Evolutionary conservation across 768 basidiomycete species (phyloP).

Genomic region (Imleria badia): DNA sequence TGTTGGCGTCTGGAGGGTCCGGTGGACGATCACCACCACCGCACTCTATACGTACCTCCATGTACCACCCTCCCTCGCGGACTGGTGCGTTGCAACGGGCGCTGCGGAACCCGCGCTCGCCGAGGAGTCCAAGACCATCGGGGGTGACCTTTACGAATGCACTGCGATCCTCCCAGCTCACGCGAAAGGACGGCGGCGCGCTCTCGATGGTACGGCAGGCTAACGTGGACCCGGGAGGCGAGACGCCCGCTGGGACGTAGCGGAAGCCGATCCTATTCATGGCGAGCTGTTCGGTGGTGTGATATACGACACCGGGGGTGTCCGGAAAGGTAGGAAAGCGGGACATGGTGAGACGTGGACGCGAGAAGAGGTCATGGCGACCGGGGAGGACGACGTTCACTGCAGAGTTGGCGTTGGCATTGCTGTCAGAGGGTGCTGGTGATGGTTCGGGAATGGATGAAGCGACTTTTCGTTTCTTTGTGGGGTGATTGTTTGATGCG

Average conservation of each 20-base stretch:
- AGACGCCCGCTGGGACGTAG: constrained; percentile 77
- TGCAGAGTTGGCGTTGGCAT: constrained; percentile 28
- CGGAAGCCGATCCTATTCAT: constrained; percentile 78
- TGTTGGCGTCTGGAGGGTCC: constrained; percentile 43
- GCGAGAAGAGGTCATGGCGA: constrained; percentile 65
- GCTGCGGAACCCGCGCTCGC: constrained; percentile 88
- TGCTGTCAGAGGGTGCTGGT: constrained; percentile 59
- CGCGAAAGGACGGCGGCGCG: constrained; percentile 63
- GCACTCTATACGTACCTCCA: constrained; percentile 81
- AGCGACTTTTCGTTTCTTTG: constrained; percentile 56
- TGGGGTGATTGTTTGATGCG: constrained; percentile 11
- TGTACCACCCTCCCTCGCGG: constrained; percentile 89
- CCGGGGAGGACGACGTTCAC: constrained; percentile 58
- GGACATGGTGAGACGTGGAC: constrained; percentile 71
- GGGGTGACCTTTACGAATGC: constrained; percentile 75
- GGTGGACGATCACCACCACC: constrained; percentile 61
- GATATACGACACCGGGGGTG: constrained; percentile 51
- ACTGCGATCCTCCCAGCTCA: constrained; percentile 92
- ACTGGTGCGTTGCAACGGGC: constrained; percentile 89
- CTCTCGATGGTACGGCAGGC: constrained; percentile 83
- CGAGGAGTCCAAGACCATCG: constrained; percentile 72
- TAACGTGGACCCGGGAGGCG: constrained; percentile 51
- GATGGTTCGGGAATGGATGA: constrained; percentile 42
- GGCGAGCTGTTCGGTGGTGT: constrained; percentile 67
- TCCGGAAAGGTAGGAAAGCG: constrained; percentile 71